Conservation (phyloP, 1,284 basidiomycete genomes). For the Irpex sp. region DNA sequence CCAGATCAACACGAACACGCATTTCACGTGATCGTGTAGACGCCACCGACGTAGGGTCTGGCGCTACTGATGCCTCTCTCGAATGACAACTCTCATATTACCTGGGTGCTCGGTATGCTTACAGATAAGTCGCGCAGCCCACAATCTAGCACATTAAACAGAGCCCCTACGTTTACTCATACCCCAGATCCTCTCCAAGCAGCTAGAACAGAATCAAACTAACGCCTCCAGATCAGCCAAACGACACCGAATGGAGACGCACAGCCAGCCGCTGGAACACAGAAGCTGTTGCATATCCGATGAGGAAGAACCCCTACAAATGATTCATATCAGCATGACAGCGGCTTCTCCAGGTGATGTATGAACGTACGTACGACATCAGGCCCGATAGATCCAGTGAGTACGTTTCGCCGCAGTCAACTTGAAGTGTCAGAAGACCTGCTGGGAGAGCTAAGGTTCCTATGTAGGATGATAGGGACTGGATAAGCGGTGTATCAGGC, state of each 20-base stretch:
- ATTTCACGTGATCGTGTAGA: constrained; percentile 10
- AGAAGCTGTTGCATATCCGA: constrained; percentile 50
- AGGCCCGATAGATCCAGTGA: constrained; percentile 62
- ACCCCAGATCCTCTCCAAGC: constrained; percentile 41
- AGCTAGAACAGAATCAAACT: constrained; percentile 52
- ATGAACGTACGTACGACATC: constrained; percentile 45
- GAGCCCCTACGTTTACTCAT: constrained; percentile 19
- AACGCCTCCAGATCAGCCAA: not conserved
- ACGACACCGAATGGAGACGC: not conserved
- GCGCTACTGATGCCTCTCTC: not conserved
- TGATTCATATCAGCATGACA: no score
- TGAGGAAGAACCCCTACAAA: constrained; percentile 47
- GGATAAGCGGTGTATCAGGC: not conserved
- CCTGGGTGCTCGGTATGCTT: no score
- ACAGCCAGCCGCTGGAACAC: constrained; percentile 45
- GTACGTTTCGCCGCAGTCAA: constrained; percentile 47
- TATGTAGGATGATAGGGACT: constrained; percentile 40
- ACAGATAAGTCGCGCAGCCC: no score
- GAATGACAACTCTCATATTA: not conserved
- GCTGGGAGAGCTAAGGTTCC: constrained; percentile 49
- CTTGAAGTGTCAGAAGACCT: constrained; percentile 53
- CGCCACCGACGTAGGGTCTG: not conserved
- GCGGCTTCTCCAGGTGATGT: no score
- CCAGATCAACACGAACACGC: not conserved
- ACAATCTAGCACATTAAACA: no score